A percentile compares a stretch with the other conserved stretches of the same genome.
Evolutionary conservation across 179 eudicot genomes (phyloP).

Genomic region (Gypsophila paniculata): DNA sequence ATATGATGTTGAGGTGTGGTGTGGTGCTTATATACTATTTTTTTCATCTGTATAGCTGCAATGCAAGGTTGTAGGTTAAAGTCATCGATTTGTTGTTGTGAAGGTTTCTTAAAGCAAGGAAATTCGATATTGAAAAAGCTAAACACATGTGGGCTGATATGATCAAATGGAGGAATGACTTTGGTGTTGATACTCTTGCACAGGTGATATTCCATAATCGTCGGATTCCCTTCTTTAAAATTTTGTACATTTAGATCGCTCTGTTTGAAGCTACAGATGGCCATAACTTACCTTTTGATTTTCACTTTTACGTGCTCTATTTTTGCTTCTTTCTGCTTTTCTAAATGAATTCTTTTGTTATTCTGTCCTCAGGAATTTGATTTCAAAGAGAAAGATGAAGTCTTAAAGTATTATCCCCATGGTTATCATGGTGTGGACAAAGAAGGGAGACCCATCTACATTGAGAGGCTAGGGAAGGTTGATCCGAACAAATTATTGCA

Average conservation of each 20-base stretch:
- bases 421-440: conserved; percentile 94
- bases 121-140: conserved; percentile 86
- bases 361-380: conserved; percentile 69
- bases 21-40: neutral
- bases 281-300: neutral
- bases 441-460: conserved; percentile 89
- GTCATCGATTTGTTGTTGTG: conserved; percentile 10
- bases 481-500: conserved; percentile 95
- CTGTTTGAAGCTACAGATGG: neutral
- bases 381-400: conserved; percentile 74
- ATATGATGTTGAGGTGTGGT: conserved; percentile 90
- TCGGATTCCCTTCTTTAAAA: neutral
- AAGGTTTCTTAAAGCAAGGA: conserved; percentile 96
- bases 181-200: conserved; percentile 67
- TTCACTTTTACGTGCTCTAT: neutral
- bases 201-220: conserved; percentile 40
- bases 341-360: conserved; percentile 7
- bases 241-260: neutral
- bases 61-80: conserved; percentile 1
- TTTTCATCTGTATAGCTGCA: neutral
- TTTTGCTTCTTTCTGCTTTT: neutral
- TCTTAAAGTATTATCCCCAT: conserved; percentile 82
- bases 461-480: conserved; percentile 87
- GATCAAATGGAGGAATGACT: conserved; percentile 95
- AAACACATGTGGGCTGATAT: conserved; percentile 97